phyloP scores from a whole-genome alignment of 2,329 filamentous ascomycete species.

The Phyllosticta paracitricarpa region DNA sequence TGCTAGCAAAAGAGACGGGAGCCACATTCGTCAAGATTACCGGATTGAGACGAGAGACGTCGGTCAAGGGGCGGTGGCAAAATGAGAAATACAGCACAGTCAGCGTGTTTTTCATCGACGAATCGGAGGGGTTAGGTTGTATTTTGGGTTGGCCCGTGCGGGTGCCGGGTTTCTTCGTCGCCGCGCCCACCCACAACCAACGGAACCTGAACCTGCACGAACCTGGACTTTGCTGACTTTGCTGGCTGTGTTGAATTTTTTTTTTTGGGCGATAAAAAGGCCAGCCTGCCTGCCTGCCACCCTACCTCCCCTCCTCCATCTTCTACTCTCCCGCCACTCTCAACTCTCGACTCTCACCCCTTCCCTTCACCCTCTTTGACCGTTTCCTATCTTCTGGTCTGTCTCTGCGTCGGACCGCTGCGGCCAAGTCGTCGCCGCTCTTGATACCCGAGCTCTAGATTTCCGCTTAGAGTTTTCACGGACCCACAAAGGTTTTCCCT shows the following conservation, averaged over 20 bases:
- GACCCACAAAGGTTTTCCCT: conserved; percentile 8
- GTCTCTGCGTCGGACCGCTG: conserved; percentile 5
- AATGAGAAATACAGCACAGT: not conserved
- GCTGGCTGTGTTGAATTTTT: conserved; percentile 1
- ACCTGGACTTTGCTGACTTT: conserved; percentile 4
- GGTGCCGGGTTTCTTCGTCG: not conserved
- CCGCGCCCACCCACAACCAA: no score
- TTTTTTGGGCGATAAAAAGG: conserved; percentile 9
- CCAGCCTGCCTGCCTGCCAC: not conserved
- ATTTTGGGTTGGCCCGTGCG: not conserved
- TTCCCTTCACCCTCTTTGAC: not conserved
- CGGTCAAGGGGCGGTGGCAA: conserved; percentile 6
- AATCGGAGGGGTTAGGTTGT: not conserved
- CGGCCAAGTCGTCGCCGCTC: conserved; percentile 10
- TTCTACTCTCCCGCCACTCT: not conserved
- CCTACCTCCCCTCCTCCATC: not conserved
- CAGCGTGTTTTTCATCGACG: not conserved
- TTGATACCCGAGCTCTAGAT: conserved; percentile 9
- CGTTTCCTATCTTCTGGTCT: conserved; percentile 3
- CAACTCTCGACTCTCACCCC: conserved; percentile 1
- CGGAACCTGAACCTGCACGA: no score
- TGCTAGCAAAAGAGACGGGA: no score
- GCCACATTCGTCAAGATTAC: not conserved
- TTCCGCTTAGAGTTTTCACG: conserved; percentile 10
- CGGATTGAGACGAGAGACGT: not conserved